These are phyloP conservation scores for Arthromyces matolae DNA, from an alignment of 768 basidiomycete genomes.

Conservation along the genomic window DNA sequence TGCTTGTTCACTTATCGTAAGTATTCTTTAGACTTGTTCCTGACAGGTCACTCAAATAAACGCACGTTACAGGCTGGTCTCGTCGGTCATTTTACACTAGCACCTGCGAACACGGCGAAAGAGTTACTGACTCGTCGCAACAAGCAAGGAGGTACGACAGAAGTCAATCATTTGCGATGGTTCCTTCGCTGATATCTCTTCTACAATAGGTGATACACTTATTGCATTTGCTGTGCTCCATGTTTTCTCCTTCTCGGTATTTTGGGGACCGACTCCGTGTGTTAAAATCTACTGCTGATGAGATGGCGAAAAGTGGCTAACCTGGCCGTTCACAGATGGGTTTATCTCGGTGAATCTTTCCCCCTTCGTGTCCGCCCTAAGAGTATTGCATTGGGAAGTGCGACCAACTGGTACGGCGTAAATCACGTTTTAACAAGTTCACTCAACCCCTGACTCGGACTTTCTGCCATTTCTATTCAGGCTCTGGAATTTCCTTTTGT, in stretches of 20 bases:
- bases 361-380: conserved; percentile 78
- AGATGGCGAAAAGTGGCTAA: too few relatives aligned
- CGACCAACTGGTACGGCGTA: conserved; percentile 34
- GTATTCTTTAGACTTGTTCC: conserved; percentile 11
- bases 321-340: conserved; percentile 39
- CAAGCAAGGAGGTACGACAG: conserved; percentile 45
- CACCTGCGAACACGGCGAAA: conserved; percentile 45
- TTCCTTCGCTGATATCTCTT: neutral
- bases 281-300: too few relatives aligned
- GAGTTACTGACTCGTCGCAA: conserved; percentile 51
- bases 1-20: conserved; percentile 56
- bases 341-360: conserved; percentile 78
- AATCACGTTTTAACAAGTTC: neutral
- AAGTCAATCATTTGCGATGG: neutral
- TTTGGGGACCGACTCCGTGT: conserved; percentile 72
- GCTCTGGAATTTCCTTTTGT: conserved; percentile 75
- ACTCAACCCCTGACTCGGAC: neutral
- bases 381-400: conserved; percentile 71
- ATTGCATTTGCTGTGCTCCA: conserved; percentile 80
- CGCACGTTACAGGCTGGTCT: conserved; percentile 48
- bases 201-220: conserved; percentile 48
- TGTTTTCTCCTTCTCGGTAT: conserved; percentile 65
- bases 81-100: conserved; percentile 66
- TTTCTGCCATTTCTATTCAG: conserved; percentile 25
- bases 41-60: neutral